Evolutionary conservation across 2,329 filamentous ascomycete species (phyloP), one percentile per base, ranked within the genome.

Genomic region (Phyllosticta citribraziliensis): DNA sequence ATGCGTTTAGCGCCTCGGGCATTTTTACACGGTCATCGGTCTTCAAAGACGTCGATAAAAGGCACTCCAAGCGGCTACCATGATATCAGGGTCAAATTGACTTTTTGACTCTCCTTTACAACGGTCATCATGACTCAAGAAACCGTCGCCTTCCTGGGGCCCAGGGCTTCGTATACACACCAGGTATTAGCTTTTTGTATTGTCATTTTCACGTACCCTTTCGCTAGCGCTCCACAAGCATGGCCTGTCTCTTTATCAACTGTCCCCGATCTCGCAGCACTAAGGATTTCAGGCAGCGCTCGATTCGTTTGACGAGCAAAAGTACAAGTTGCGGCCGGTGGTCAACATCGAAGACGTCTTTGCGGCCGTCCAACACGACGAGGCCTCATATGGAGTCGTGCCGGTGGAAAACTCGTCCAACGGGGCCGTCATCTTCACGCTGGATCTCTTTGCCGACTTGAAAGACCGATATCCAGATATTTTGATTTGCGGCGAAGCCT

Each of bases 351-450:
- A 75, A 66, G 90, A 94, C 70, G 85, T 96, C 67, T 96, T 97
- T 73, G 80, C 86, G 57, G 81, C 85, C 17, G 88, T 96, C 5
- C 90, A 95, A 69, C 79, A 80, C 47, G 81, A 83, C 62, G 71
- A 77, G 53, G 84, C 84, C 0, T 75, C 82, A 58, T 86, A 86
- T 61, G 94, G 92, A 66, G 88, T 97, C 33, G 88, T 97, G 1
- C 94, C 94, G 6, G 92, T 96, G 74, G 93, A 97, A 72, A 99
- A 99, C 78, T 95, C 89, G 51, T 93, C 90, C 71, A 96, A 97
- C 74, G 94, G 94, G 69, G 87, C 88, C 60, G 94, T 99, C 56
- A 85, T 94, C 61, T 89, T 91, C 73, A 96, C 92, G 0, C 82
- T 97, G 24, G 92, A 97, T 74, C 84, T 93, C 65, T 84, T 99